A percentile compares a stretch with the other conserved stretches of the same genome.
phyloP scores from a whole-genome alignment of 2,329 filamentous ascomycete genomes.

The Penicillium occitanis region DNA sequence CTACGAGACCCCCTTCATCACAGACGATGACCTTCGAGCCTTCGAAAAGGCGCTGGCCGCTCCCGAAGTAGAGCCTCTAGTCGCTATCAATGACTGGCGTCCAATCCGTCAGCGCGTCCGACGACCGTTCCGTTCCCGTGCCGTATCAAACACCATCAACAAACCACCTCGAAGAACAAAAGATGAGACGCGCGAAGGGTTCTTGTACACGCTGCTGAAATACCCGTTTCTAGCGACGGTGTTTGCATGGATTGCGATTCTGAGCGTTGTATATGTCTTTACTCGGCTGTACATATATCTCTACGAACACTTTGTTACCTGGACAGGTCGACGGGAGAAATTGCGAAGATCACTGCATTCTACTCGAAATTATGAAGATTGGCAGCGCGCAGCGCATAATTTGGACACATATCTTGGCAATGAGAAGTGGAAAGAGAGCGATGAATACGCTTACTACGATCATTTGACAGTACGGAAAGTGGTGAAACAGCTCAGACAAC shows the following conservation, averaged over 20 bases:
- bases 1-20: conserved; percentile 73
- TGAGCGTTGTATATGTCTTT: conserved; percentile 72
- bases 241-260: conserved; percentile 72
- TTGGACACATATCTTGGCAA: conserved; percentile 81
- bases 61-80: conserved; percentile 74
- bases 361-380: conserved; percentile 75
- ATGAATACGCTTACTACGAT: conserved; percentile 78
- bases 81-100: conserved; percentile 93
- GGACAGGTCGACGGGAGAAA: conserved; percentile 74
- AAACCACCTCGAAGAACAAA: conserved; percentile 56
- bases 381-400: conserved; percentile 75
- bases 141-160: conserved; percentile 30
- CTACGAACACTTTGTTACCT: conserved; percentile 89
- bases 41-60: conserved; percentile 82
- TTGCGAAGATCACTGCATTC: conserved; percentile 69
- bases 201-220: conserved; percentile 83
- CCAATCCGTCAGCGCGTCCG: conserved; percentile 74
- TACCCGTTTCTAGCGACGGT: conserved; percentile 86
- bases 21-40: conserved; percentile 68
- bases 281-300: conserved; percentile 86
- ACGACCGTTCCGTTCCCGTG: conserved; percentile 44
- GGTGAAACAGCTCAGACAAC: conserved; percentile 66
- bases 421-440: conserved; percentile 48
- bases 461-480: conserved; percentile 77
- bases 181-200: conserved; percentile 93